These are phyloP conservation scores for Vitis cinerea DNA, from an alignment of 164 flowering plant species.

Conservation along the genomic window DNA sequence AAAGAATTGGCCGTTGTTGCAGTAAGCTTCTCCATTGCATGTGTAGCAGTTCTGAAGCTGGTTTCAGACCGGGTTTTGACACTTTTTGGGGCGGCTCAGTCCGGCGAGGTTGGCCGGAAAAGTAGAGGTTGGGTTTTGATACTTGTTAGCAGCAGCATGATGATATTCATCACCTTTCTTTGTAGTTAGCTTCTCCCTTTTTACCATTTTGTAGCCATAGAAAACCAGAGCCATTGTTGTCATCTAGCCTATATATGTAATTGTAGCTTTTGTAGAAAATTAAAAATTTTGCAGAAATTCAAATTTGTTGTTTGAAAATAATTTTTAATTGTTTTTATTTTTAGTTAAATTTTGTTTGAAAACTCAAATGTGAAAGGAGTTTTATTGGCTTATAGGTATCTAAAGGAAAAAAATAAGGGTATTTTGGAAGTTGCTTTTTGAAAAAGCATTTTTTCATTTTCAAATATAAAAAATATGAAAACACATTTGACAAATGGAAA, in stretches of 20 bases:
- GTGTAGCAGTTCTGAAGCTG: constrained; percentile 54
- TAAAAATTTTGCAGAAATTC: background rate
- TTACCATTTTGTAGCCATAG: background rate
- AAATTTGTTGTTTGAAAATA: no score
- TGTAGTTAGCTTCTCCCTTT: constrained; percentile 22
- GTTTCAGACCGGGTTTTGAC: constrained; percentile 30
- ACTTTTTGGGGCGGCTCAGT: constrained; percentile 24
- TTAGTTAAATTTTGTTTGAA: no score
- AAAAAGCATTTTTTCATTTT: no score
- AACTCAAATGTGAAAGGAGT: no score
- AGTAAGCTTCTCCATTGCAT: constrained; percentile 47
- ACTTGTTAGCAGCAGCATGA: constrained; percentile 51
- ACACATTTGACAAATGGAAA: no score
- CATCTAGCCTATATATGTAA: background rate
- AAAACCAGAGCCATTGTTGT: background rate
- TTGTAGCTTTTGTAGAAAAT: background rate
- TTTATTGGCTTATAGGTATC: no score
- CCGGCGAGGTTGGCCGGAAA: constrained; percentile 26
- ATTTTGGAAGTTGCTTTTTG: no score
- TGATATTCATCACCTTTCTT: constrained; percentile 45
- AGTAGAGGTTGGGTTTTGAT: constrained; percentile 63
- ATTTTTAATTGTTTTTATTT: no score
- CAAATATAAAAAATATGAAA: no score
- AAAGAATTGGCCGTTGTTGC: constrained; percentile 62
- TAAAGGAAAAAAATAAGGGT: no score